Evolutionary conservation across 176 grass and related monocot species (phyloP).

Genomic region (Alopecurus myosuroides): DNA sequence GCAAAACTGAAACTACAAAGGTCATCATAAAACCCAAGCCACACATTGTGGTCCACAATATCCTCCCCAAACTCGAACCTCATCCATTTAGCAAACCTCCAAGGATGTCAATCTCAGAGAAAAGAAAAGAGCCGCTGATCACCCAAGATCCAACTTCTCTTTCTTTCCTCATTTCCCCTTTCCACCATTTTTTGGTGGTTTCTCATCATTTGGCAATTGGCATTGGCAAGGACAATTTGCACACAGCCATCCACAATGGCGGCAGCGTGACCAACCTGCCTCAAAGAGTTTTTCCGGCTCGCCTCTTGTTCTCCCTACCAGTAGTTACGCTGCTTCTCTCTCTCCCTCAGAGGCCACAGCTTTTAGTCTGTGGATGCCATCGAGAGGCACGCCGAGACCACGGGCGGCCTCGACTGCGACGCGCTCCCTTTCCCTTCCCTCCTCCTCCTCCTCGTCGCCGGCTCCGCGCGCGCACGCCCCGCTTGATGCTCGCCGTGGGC

Average conservation of each 20-base stretch:
- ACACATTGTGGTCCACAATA: constrained; percentile 21
- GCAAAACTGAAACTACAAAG: background rate
- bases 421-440: background rate
- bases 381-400: constrained; percentile 21
- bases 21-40: constrained; percentile 12
- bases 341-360: background rate
- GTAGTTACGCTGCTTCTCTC: background rate
- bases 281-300: background rate
- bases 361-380: constrained; percentile 37
- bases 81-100: constrained; percentile 37
- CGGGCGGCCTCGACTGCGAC: constrained; percentile 8
- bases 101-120: constrained; percentile 22
- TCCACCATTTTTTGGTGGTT: background rate
- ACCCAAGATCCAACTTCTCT: background rate
- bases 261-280: constrained; percentile 4
- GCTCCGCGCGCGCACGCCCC: background rate
- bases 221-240: background rate
- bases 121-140: background rate
- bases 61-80: constrained; percentile 5
- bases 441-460: background rate
- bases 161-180: background rate
- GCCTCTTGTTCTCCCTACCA: background rate
- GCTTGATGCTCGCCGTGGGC: constrained; percentile 67
- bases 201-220: background rate
- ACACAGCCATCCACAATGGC: constrained; percentile 14